Base-by-base conservation (phyloP, 495 filamentous ascomycete genomes). In the Penicillium egyptiacum region DNA sequence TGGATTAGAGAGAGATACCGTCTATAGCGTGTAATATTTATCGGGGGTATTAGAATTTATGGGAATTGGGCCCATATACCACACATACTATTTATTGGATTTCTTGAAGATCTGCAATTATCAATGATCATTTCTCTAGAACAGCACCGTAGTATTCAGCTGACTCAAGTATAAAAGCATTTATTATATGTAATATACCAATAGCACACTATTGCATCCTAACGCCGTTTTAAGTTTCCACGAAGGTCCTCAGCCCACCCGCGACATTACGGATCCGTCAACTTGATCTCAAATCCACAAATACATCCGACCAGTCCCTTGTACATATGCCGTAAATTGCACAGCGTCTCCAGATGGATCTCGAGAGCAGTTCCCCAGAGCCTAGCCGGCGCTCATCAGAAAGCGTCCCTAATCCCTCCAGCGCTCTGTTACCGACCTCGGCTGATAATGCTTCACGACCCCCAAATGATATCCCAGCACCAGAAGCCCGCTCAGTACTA, bases 11-110 rank as follows among this genome's bases (percentile, higher is more conserved):
- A 57, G 31, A 37, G 40, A 54, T 43, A 33, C 42, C 31, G 43
- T 55, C 47, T 52, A 58, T 59, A 66, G 53, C 54, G 33, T 68
- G 60, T 68, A 64, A 66, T 65, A 63, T 63, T 63, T 37, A 43
- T 56, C 26, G 46, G 58, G 55, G 65, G 56, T 64, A 64, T 56
- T 64, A 67, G 56, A 65, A 53, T 61, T 50, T 50, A 49, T 54
- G 58, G 43, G 49, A 40, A 62, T 60, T 58, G 46, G 52, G 44
- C 37, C 43, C 22, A 49, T 41, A 31, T 48, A 60, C 50, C 54
- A 52, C 54, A 52, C 30, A 55, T 61, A 26, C 31, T 50, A 58
- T 58, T 43, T 57, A 43, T 28, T 28, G 26, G 0, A 33, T 12
- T 12, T 33, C 10, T 3, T 33, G 30, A 35, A 44, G 42, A 28